Base-by-base conservation (phyloP, 2,329 filamentous ascomycete genomes). In the Metarhizium guizhouense region DNA sequence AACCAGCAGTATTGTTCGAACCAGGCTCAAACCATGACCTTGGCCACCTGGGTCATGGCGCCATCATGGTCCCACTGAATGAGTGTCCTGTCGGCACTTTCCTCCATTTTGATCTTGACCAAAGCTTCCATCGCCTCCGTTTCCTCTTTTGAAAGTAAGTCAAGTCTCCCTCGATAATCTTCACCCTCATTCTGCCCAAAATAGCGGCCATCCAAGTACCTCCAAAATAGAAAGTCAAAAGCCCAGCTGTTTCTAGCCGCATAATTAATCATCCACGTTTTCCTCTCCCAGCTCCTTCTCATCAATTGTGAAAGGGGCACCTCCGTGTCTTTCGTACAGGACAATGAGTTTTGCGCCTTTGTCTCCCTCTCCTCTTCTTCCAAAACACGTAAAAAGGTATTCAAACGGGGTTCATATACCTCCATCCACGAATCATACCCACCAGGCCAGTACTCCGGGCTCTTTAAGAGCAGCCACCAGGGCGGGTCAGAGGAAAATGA, bases 151-250 rank as follows among this genome's bases (percentile, higher is more conserved):
- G 16, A 42, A 42, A 42, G 40, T 18, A 42, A 0, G 40, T 42
- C 40, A 0, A 42, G 40, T 42, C 40, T 42, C 40, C 14, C 14
- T 18, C n/a, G 0, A 18, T 42, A 42, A 42, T 42, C 2, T 16
- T 13, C 40, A 42, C 6, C 80, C 10, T 61, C 58, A 13, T 59
- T 60, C 1, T 50, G 58, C 3, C 70, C 69, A 55, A 69, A 72
- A 54, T 63, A 70, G 1, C 54, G 58, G 54, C 66, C 57, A 55
- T 74, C 69, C n/a, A 73, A 55, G 55, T 58, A 69, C 53, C 62
- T 69, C 70, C 70, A 74, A 56, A 55, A 74, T 6, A 73, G 57
- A 8, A 60, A 59, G 54, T 74, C 71, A 58, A 74, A 71, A 0
- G 65, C 67, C 69, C 67, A 73, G 55, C 68, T 71, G 36, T 69